Conservation (phyloP, 2,329 filamentous ascomycete genomes). For the Alternaria ethzedia region DNA sequence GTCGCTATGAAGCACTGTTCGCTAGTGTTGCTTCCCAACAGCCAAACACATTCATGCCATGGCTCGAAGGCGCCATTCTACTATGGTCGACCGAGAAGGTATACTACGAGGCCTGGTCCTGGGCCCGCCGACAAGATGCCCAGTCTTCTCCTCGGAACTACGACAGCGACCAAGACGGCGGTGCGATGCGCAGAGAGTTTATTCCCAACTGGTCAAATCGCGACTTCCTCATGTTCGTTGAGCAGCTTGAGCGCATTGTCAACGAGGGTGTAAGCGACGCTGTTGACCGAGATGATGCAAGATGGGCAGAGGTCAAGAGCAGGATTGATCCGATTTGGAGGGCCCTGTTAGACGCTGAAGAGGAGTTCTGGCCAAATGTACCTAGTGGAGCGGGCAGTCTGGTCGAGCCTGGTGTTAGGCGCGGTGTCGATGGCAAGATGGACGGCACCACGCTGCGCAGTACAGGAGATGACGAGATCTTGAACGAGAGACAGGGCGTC, state of each 20-base stretch:
- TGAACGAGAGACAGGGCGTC: conserved; percentile 2
- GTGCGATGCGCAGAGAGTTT: conserved; percentile 68
- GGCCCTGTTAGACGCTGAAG: conserved; percentile 41
- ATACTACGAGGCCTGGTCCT: conserved; percentile 44
- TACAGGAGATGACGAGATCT: conserved; percentile 1
- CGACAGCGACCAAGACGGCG: conserved; percentile 66
- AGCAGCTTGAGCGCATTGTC: conserved; percentile 60
- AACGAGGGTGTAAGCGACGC: conserved; percentile 52
- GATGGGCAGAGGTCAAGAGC: conserved; percentile 27
- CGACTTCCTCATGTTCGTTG: conserved; percentile 67
- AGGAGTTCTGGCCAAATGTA: conserved; percentile 42
- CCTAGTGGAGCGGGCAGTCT: conserved; percentile 1
- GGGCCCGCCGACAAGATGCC: conserved; percentile 36
- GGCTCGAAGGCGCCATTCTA: conserved; percentile 41
- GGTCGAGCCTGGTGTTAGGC: conserved; percentile 8
- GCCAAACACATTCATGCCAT: conserved; percentile 31
- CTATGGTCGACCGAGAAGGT: conserved; percentile 46
- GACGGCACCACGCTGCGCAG: conserved; percentile 11
- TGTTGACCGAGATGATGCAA: conserved; percentile 23
- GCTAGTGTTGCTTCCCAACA: conserved; percentile 8
- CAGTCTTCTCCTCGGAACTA: conserved; percentile 25
- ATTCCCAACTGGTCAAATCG: conserved; percentile 72
- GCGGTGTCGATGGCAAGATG: conserved; percentile 6
- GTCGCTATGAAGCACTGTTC: conserved; percentile 40
- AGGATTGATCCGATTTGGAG: conserved; percentile 34